Evolutionary conservation across 179 eudicot genomes (phyloP).

Genomic region (Nepenthes alata): DNA sequence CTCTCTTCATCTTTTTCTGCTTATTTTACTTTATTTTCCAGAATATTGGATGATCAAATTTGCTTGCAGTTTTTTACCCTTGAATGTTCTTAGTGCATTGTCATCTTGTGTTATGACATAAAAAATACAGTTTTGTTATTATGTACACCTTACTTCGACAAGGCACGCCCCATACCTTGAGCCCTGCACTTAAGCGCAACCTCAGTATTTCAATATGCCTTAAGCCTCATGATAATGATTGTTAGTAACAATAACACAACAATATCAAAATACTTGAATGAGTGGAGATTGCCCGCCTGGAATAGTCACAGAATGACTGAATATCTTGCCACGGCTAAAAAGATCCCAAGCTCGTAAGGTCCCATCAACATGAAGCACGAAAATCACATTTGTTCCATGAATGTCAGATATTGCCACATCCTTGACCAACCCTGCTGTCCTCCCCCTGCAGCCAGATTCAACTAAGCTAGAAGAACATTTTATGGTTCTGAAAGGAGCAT

Average conservation of each 20-base stretch:
- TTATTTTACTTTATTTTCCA: too few relatives aligned
- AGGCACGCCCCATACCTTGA: too few relatives aligned
- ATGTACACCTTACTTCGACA: too few relatives aligned
- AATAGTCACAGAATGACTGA: conserved; percentile 37
- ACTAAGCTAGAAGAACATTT: conserved; percentile 1
- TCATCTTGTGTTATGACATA: too few relatives aligned
- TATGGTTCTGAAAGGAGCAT: background rate
- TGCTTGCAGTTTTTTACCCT: too few relatives aligned
- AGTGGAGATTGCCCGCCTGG: conserved; percentile 29
- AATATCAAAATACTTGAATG: conserved; percentile 2
- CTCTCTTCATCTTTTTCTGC: too few relatives aligned
- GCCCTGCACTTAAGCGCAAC: too few relatives aligned
- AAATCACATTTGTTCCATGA: conserved; percentile 47
- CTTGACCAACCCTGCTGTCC: conserved; percentile 50
- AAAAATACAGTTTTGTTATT: too few relatives aligned
- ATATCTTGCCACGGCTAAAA: conserved; percentile 41
- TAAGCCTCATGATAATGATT: background rate
- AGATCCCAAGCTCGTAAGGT: conserved; percentile 71
- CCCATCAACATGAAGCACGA: conserved; percentile 88
- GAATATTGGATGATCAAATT: too few relatives aligned
- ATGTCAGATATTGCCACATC: conserved; percentile 51
- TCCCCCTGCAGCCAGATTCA: conserved; percentile 39
- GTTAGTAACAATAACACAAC: background rate
- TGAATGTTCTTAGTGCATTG: too few relatives aligned
- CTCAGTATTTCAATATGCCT: background rate